These are phyloP conservation scores for Tolypocladium cylindrosporum DNA, from an alignment of 2,329 filamentous ascomycete species.

Conservation along the genomic window DNA sequence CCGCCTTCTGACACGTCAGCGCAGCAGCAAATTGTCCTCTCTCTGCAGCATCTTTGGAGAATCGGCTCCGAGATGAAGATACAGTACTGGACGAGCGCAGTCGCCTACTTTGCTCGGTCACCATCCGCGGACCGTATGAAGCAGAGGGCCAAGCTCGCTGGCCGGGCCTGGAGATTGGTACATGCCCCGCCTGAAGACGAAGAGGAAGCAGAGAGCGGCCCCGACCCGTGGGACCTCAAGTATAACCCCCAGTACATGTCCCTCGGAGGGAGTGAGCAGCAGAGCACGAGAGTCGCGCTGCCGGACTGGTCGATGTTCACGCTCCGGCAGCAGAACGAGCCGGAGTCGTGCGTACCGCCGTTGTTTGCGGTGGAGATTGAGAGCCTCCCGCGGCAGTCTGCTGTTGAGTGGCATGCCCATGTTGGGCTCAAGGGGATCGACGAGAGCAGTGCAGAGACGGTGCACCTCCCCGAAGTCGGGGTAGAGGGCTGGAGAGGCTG, in stretches of 20 bases:
- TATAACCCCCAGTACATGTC: slow-evolving; percentile 43
- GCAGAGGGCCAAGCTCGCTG: slow-evolving; percentile 30
- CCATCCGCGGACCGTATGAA: slow-evolving; percentile 15
- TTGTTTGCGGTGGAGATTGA: slow-evolving; percentile 69
- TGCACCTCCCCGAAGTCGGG: slow-evolving; percentile 7
- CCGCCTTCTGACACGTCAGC: slow-evolving; percentile 27
- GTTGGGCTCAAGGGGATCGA: slow-evolving; percentile 39
- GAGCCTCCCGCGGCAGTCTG: slow-evolving; percentile 61
- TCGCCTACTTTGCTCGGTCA: slow-evolving; percentile 58
- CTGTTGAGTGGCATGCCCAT: slow-evolving; percentile 76
- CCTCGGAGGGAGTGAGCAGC: slow-evolving; percentile 20
- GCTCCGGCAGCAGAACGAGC: slow-evolving; percentile 24
- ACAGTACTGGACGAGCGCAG: slow-evolving; percentile 62
- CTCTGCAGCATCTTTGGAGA: slow-evolving; percentile 83
- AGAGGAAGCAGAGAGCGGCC: slow-evolving; percentile 36
- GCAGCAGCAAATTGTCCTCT: slow-evolving; percentile 53
- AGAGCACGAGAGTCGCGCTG: slow-evolving; percentile 18
- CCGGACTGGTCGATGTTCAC: slow-evolving; percentile 41
- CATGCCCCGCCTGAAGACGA: slow-evolving; percentile 32
- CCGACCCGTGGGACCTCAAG: slow-evolving; percentile 60
- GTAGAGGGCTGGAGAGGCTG: slow-evolving; percentile 16
- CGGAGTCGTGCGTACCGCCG: slow-evolving; percentile 40
- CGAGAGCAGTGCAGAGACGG: slow-evolving; percentile 16
- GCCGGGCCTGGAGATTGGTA: slow-evolving; percentile 35
- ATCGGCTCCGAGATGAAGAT: slow-evolving; percentile 65